A percentile compares a stretch with the other conserved stretches of the same genome.
Evolutionary conservation across 106 monocot genomes (phyloP).

Genomic region (Platanthera zijinensis): DNA sequence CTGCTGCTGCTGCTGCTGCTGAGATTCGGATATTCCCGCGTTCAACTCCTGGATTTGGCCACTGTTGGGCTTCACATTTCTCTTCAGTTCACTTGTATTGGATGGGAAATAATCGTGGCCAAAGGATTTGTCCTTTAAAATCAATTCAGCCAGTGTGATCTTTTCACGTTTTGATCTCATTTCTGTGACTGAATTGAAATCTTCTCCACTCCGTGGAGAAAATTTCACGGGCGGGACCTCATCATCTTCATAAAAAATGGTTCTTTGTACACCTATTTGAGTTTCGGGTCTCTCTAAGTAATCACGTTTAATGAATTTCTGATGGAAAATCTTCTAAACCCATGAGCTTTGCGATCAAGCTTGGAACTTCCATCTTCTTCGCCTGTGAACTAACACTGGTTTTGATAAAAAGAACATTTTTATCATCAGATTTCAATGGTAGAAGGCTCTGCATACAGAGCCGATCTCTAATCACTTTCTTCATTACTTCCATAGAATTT

Average conservation of each 20-base stretch:
- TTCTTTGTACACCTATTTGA: not conserved
- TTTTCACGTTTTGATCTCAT: not conserved
- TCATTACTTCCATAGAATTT: not conserved
- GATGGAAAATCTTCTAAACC: not conserved
- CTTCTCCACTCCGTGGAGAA: not conserved
- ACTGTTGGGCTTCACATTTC: not conserved
- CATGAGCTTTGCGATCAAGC: not conserved
- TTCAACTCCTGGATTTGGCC: not conserved
- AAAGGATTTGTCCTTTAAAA: not conserved
- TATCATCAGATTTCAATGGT: not conserved
- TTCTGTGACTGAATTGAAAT: not conserved
- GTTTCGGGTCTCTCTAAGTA: not conserved
- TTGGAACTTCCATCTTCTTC: not conserved
- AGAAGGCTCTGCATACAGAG: not conserved
- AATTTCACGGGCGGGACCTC: not conserved
- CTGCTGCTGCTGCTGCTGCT: not conserved
- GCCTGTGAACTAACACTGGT: not conserved
- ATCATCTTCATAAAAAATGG: not conserved
- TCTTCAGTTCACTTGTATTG: not conserved
- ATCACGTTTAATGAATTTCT: not conserved
- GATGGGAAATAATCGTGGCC: not conserved
- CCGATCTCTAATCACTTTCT: not conserved
- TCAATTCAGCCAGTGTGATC: not conserved
- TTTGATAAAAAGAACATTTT: not conserved
- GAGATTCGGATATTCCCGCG: not conserved